Evolutionary conservation across 169 alveolate genomes (phyloP).

Genomic region (Cryptosporidium andersoni): DNA sequence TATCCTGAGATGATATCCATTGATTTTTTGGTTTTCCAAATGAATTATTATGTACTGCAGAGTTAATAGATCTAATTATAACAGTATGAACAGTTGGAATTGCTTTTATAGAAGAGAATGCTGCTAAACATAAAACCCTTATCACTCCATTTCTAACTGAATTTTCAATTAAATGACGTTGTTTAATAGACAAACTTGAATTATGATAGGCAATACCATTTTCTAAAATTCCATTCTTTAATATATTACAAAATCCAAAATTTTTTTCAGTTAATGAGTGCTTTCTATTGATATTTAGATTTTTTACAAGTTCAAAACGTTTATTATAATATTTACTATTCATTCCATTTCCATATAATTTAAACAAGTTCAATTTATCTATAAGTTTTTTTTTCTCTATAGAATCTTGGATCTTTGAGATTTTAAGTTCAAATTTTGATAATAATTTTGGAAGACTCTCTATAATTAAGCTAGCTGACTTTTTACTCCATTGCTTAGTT

Average conservation of each 20-base stretch:
- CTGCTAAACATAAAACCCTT: slow-evolving; percentile 22
- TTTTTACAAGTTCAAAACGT: slow-evolving; percentile 1
- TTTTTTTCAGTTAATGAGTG: neutral
- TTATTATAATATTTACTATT: neutral
- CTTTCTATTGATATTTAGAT: neutral
- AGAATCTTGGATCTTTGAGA: too few species aligned
- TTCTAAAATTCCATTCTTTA: slow-evolving; percentile 12
- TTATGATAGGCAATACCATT: slow-evolving; percentile 35
- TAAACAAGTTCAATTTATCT: too few species aligned
- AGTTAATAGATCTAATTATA: slow-evolving; percentile 43
- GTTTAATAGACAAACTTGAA: slow-evolving; percentile 24
- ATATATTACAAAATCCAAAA: neutral
- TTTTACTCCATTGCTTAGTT: slow-evolving; percentile 63
- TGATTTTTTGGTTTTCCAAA: slow-evolving; percentile 25
- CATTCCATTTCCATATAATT: too few species aligned
- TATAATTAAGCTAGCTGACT: neutral
- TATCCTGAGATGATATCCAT: slow-evolving; percentile 9
- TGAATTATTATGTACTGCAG: neutral
- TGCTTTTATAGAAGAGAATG: slow-evolving; percentile 9
- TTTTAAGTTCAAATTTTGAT: too few species aligned
- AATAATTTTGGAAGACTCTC: too few species aligned
- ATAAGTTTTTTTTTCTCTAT: too few species aligned
- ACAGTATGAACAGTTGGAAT: slow-evolving; percentile 23
- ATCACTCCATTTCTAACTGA: slow-evolving; percentile 6
- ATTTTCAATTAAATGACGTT: slow-evolving; percentile 32